These are phyloP conservation scores for Uromyces viciae-fabae DNA, from an alignment of 1,284 basidiomycete species.

Conservation along the genomic window DNA sequence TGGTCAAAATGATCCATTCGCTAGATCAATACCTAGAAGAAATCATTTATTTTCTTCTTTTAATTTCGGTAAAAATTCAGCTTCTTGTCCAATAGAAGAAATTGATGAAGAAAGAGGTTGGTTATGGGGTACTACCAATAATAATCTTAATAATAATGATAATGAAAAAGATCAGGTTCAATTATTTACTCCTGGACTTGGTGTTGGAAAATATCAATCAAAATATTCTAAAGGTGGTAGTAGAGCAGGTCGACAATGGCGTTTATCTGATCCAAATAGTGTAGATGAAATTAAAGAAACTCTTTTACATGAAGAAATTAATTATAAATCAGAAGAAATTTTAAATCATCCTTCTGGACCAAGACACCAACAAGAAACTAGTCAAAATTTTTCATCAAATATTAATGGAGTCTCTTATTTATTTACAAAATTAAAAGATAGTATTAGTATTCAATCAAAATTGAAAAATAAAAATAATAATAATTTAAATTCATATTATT, in stretches of 20 bases:
- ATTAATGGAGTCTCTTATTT: slow-evolving; percentile 1
- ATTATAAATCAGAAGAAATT: not conserved
- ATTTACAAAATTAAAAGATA: not conserved
- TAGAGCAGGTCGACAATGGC: not conserved
- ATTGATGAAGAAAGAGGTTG: slow-evolving; percentile 15
- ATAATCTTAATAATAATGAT: not conserved
- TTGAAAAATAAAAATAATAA: too few relatives aligned
- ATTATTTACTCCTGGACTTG: not conserved
- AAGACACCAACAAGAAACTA: not conserved
- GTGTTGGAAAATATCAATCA: slow-evolving; percentile 7
- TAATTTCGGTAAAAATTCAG: not conserved
- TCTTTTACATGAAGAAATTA: not conserved
- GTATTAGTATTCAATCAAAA: not conserved
- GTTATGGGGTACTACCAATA: not conserved
- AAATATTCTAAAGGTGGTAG: not conserved
- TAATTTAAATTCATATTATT: too few relatives aligned
- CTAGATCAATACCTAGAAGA: not conserved
- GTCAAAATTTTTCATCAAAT: not conserved
- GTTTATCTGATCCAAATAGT: not conserved
- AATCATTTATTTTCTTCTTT: not conserved
- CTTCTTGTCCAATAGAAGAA: slow-evolving; percentile 3
- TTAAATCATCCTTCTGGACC: not conserved
- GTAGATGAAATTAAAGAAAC: slow-evolving; percentile 1
- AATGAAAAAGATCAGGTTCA: too few relatives aligned
- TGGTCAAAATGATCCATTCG: not conserved